A percentile compares a stretch with the other conserved stretches of the same genome.
Conservation (phyloP, 176 grass and related monocot species). For the Alloteropsis semialata region DNA sequence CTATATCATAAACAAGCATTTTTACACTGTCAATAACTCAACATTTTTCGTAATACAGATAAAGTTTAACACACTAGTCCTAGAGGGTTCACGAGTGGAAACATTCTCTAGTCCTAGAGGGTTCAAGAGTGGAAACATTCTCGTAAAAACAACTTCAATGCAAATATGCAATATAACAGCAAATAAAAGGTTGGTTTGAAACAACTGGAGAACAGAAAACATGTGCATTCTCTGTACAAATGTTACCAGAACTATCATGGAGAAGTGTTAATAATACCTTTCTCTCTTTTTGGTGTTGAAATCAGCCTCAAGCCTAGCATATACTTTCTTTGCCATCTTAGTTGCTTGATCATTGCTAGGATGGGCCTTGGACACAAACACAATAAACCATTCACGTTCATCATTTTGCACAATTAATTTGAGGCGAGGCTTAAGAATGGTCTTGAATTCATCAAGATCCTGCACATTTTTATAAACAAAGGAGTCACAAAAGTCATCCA, state of each 20-base stretch:
- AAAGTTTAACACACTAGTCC: background rate
- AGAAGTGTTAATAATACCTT: conserved; percentile 50
- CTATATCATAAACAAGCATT: conserved; percentile 40
- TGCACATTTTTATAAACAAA: conserved; percentile 36
- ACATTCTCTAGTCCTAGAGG: background rate
- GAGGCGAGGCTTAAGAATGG: conserved; percentile 91
- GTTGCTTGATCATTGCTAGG: conserved; percentile 85
- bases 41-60: background rate
- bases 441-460: conserved; percentile 99
- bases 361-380: conserved; percentile 91
- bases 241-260: background rate
- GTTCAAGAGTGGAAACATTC: background rate
- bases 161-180: background rate
- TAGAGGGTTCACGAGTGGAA: conserved; percentile 4
- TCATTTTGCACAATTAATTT: conserved; percentile 99
- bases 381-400: conserved; percentile 94
- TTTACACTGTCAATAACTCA: conserved; percentile 9
- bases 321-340: conserved; percentile 98
- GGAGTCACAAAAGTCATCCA: conserved; percentile 9
- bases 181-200: conserved; percentile 7
- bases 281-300: conserved; percentile 97
- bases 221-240: conserved; percentile 7
- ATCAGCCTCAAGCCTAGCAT: conserved; percentile 86
- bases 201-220: background rate
- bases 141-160: conserved; percentile 15